phyloP scores from a whole-genome alignment of 345 rosid genomes.

The Salix viminalis region DNA sequence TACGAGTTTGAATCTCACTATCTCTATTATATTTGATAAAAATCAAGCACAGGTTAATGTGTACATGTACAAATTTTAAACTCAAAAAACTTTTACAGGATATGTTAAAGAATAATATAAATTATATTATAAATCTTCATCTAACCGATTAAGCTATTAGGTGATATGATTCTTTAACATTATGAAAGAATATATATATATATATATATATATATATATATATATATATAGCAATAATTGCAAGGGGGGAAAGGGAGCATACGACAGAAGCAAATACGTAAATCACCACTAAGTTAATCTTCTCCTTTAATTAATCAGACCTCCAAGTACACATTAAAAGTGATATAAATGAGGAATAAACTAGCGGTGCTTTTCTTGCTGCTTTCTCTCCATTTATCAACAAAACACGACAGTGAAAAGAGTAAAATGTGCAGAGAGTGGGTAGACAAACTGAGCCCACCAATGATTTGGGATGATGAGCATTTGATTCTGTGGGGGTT shows the following conservation, averaged over 20 bases:
- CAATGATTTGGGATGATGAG: slow-evolving; percentile 60
- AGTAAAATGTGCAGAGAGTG: slow-evolving; percentile 1
- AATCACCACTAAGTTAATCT: slow-evolving; percentile 19
- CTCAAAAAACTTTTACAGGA: too few relatives aligned
- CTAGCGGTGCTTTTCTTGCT: background rate
- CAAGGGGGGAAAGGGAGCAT: too few relatives aligned
- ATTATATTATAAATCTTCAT: too few relatives aligned
- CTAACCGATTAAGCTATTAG: too few relatives aligned
- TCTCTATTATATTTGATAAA: fast-evolving
- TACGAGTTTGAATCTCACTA: fast-evolving
- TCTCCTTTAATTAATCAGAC: background rate
- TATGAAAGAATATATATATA: too few relatives aligned
- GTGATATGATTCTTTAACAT: too few relatives aligned
- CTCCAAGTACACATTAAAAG: slow-evolving; percentile 12
- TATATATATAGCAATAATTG: too few relatives aligned
- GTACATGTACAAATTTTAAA: fast-evolving
- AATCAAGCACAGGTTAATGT: too few relatives aligned
- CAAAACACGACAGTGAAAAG: slow-evolving; percentile 13
- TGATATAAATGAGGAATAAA: background rate
- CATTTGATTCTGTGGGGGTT: slow-evolving; percentile 49
- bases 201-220: too few relatives aligned
- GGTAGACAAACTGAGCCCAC: slow-evolving; percentile 34
- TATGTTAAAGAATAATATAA: too few relatives aligned
- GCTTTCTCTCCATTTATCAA: background rate
- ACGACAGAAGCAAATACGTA: background rate